Evolutionary conservation across 345 rosid species (phyloP).

Genomic region (Gossypium longicalyx): DNA sequence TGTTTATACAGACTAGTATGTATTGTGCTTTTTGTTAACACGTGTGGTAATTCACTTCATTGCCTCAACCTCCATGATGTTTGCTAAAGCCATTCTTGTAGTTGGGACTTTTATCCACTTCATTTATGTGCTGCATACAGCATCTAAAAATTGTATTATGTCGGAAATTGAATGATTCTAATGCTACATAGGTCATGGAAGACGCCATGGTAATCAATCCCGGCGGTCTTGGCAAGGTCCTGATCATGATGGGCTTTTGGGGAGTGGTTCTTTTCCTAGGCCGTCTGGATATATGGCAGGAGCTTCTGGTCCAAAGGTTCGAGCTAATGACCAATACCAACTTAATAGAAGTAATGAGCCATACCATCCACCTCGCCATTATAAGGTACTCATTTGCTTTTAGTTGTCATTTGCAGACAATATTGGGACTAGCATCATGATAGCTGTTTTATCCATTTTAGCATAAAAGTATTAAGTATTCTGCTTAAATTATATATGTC

Average conservation of each 20-base stretch:
- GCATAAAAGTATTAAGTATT: background rate
- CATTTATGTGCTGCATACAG: background rate
- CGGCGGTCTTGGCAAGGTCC: conserved; percentile 76
- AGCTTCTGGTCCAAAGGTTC: conserved; percentile 54
- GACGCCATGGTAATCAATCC: conserved; percentile 60
- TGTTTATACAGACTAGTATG: background rate
- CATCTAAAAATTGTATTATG: background rate
- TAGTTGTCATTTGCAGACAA: conserved; percentile 10
- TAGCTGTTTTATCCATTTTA: background rate
- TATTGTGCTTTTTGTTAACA: background rate
- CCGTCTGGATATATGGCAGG: conserved; percentile 66
- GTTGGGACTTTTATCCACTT: background rate
- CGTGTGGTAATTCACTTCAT: background rate
- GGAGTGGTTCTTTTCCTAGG: conserved; percentile 90
- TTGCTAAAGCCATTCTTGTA: background rate
- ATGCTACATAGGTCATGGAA: conserved; percentile 54
- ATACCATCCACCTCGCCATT: conserved; percentile 93
- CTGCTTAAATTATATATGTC: background rate
- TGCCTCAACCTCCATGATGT: background rate
- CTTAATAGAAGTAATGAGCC: conserved; percentile 70
- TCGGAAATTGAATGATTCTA: conserved; percentile 6
- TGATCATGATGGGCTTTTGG: conserved; percentile 97
- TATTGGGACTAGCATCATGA: background rate
- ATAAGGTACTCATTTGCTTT: conserved; percentile 42
- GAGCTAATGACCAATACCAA: conserved; percentile 58